Evolutionary conservation across 306 rosid species (phyloP).

Genomic region (Oemleria cerasiformis): DNA sequence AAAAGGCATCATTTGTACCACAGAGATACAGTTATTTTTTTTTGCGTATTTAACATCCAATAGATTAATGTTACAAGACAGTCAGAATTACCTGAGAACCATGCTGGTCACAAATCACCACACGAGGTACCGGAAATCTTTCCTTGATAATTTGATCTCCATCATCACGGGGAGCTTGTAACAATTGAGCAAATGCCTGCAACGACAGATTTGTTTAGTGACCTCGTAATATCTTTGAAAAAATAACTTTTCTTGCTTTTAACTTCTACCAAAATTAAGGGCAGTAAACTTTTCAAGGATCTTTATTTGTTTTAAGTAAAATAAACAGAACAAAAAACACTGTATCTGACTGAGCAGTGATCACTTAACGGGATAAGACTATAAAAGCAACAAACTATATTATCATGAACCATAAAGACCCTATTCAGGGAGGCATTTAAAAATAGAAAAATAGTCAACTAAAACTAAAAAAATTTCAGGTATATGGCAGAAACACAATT

Average conservation of each 20-base stretch:
- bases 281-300: slow-evolving; percentile 4
- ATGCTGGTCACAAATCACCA: slow-evolving; percentile 94
- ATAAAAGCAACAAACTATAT: neutral
- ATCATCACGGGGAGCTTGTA: slow-evolving; percentile 81
- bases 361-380: no score
- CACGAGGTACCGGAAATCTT: slow-evolving; percentile 95
- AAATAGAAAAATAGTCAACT: neutral
- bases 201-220: slow-evolving; percentile 20
- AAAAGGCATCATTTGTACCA: slow-evolving; percentile 8
- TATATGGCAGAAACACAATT: neutral
- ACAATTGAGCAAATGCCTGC: slow-evolving; percentile 90
- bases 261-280: slow-evolving; percentile 11
- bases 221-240: neutral
- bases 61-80: neutral
- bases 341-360: neutral
- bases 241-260: neutral
- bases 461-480: neutral
- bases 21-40: neutral
- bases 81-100: slow-evolving; percentile 80
- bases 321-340: neutral
- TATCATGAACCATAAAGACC: neutral
- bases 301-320: neutral
- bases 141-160: slow-evolving; percentile 69
- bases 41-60: neutral
- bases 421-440: neutral